Base-by-base conservation (phyloP, 169 alveolate species). In the Plasmodium cynomolgi region DNA sequence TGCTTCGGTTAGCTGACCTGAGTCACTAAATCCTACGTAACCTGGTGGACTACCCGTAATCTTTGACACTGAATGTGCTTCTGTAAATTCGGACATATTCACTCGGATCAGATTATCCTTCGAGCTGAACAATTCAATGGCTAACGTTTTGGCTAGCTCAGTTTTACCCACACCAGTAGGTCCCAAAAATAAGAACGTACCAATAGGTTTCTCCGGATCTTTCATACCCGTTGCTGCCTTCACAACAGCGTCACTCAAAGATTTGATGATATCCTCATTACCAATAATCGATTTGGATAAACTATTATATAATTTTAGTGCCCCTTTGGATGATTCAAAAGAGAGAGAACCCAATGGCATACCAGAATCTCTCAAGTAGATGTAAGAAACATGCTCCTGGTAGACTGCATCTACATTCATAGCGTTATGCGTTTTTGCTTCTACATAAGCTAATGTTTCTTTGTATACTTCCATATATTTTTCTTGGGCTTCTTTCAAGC, bases 21-120 rank as follows among this genome's bases (percentile, higher is more conserved):
- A 96, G 26, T 95, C 97, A 81, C 93, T 92, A 56, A 95, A 96
- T 72, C 98, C 98, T 9, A 96, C 97, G 81, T 96, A 96, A 47
- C 98, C 98, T 29, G 98, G 98, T 47, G 98, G 98, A 74, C 96
- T 84, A 81, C 97, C 97, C 15, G 95, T 92, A 44, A 92, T 85
- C 92, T 95, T 93, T 34, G 96, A 95, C 31, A 95, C 96, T 11
- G 96, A 93, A 56, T 93, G 95, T 17, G 96, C 95, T 93, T 95
- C 97, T 80, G 95, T 91, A 93, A 93, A 95, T 95, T 95, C 97
- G 15, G 96, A 91, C 97, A 95, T 93, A 73, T 95, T 95, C 6
- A 92, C 91, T 68, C 95, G 84, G 56, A 91, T 91, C 11, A 91
- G 56, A 13, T 91, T 91, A 58, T 91, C 91, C 23, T 71, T 81